These are phyloP conservation scores for Gossypium davidsonii DNA, from an alignment of 441 rosid species.

Conservation along the genomic window DNA sequence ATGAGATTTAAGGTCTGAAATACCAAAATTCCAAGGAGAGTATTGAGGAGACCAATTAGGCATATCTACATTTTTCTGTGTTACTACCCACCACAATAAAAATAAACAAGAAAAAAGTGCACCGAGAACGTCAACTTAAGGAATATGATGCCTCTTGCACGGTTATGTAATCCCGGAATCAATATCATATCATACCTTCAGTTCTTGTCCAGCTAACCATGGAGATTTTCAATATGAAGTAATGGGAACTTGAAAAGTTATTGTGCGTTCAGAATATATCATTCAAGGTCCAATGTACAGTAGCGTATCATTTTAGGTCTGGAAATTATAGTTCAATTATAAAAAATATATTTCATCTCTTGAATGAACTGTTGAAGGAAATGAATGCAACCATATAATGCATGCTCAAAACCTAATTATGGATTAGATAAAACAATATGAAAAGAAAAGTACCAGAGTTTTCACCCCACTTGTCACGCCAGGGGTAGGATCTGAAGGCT, in stretches of 20 bases:
- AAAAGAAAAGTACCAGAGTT: conserved; percentile 43
- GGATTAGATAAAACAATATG: conserved; percentile 14
- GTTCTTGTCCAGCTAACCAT: background rate
- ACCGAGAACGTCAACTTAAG: background rate
- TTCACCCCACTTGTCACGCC: conserved; percentile 28
- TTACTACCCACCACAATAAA: background rate
- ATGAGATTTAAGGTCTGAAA: background rate
- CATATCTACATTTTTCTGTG: background rate
- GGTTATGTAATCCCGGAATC: background rate
- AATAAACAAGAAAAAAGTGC: background rate
- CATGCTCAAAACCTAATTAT: background rate
- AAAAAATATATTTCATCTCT: background rate
- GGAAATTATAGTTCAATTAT: background rate
- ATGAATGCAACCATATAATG: conserved; percentile 1
- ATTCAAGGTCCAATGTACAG: background rate
- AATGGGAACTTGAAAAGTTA: background rate
- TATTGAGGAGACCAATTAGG: background rate
- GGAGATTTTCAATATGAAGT: background rate
- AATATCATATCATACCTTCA: background rate
- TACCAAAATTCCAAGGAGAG: background rate
- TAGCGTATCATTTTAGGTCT: background rate
- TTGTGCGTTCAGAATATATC: background rate
- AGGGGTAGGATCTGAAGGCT: conserved; percentile 32
- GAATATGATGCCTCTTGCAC: too few relatives aligned
- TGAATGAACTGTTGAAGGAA: background rate